These are phyloP conservation scores for Ceratobasidium sp. DNA, from an alignment of 1,284 basidiomycete genomes.

Conservation along the genomic window DNA sequence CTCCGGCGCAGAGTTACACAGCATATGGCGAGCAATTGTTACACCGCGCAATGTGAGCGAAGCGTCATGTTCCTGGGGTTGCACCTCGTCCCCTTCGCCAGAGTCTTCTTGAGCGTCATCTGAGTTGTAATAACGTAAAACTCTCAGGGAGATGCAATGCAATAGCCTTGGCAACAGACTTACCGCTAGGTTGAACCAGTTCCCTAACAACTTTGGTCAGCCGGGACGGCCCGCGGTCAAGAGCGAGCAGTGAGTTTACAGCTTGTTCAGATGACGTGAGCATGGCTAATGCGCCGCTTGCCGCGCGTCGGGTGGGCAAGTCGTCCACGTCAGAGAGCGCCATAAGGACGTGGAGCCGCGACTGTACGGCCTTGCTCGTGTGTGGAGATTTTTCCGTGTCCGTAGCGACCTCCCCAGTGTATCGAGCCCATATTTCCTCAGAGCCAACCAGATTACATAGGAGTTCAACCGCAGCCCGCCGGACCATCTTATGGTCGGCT, in stretches of 20 bases:
- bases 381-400: conserved; percentile 55
- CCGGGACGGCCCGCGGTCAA: conserved; percentile 40
- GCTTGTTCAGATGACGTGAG: conserved; percentile 68
- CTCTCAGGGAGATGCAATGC: conserved; percentile 7
- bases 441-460: conserved; percentile 91
- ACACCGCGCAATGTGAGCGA: conserved; percentile 40
- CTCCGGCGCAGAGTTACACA: conserved; percentile 14
- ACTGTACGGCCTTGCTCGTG: conserved; percentile 62
- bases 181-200: conserved; percentile 33
- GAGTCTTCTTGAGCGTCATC: conserved; percentile 25
- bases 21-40: conserved; percentile 36
- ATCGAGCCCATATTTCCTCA: conserved; percentile 79
- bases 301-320: conserved; percentile 83
- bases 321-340: conserved; percentile 90
- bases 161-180: conserved; percentile 11
- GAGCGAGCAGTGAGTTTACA: conserved; percentile 32
- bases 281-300: conserved; percentile 87
- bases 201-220: conserved; percentile 32
- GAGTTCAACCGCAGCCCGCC: conserved; percentile 92
- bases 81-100: conserved; percentile 11
- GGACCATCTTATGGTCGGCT: conserved; percentile 85
- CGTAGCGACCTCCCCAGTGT: conserved; percentile 62
- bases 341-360: conserved; percentile 84
- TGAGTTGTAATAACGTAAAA: conserved; percentile 10
- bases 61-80: conserved; percentile 34